Evolutionary conservation across 345 rosid species (phyloP).

Genomic region (Camelina sativa): DNA sequence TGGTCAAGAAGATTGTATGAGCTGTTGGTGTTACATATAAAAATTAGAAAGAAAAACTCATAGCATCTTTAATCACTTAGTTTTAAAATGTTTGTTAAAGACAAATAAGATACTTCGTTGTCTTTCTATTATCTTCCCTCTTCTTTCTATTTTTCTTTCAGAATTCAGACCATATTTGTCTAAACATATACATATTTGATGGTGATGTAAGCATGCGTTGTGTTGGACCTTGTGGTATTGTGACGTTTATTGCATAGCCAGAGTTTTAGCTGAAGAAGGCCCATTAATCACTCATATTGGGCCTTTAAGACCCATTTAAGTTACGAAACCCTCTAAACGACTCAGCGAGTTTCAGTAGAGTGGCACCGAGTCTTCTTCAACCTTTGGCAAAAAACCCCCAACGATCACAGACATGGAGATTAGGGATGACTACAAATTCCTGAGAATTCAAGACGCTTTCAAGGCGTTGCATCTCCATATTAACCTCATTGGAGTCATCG

Average conservation of each 20-base stretch:
- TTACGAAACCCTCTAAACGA: background rate
- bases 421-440: constrained; percentile 40
- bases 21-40: constrained; percentile 30
- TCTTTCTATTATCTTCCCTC: background rate
- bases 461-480: constrained; percentile 37
- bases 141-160: constrained; percentile 5
- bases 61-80: constrained; percentile 30
- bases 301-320: constrained; percentile 12
- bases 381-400: background rate
- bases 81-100: constrained; percentile 13
- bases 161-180: background rate
- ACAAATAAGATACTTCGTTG: background rate
- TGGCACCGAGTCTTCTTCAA: constrained; percentile 20
- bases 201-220: background rate
- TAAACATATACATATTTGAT: background rate
- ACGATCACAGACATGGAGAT: constrained; percentile 34
- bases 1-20: constrained; percentile 36
- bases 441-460: constrained; percentile 36
- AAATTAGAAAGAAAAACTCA: constrained; percentile 8
- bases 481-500: constrained; percentile 43
- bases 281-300: background rate
- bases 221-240: background rate
- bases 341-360: background rate
- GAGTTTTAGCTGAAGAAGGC: background rate
- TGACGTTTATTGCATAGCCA: no score